phyloP scores from a whole-genome alignment of 2,329 filamentous ascomycete species.

The Endoconidiophora polonica region DNA sequence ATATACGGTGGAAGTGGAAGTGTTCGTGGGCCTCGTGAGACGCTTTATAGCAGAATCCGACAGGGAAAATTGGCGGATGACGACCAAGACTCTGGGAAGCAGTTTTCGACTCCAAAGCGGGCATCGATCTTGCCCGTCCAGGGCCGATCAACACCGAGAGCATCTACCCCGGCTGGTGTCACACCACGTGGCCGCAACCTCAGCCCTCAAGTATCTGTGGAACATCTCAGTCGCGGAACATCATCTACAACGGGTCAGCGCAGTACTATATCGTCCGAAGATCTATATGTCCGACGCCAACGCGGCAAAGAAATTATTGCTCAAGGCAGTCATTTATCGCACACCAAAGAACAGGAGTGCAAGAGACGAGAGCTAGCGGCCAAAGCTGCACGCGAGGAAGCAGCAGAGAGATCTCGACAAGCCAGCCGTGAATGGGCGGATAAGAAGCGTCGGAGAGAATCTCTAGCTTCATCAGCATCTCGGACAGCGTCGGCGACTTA shows the following conservation, averaged over 20 bases:
- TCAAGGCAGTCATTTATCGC: slow-evolving; percentile 31
- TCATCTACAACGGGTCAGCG: slow-evolving; percentile 31
- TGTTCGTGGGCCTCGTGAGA: slow-evolving; percentile 32
- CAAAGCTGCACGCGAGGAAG: slow-evolving; percentile 39
- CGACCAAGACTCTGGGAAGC: slow-evolving; percentile 14
- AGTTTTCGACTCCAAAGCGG: slow-evolving; percentile 13
- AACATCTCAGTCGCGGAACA: slow-evolving; percentile 22
- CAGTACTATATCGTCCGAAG: slow-evolving; percentile 33
- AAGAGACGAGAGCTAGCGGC: slow-evolving; percentile 36
- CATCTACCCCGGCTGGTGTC: slow-evolving; percentile 7
- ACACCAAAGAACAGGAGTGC: slow-evolving; percentile 35
- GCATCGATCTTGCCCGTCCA: slow-evolving; percentile 13
- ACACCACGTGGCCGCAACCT: slow-evolving; percentile 11
- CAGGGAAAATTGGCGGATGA: slow-evolving; percentile 25
- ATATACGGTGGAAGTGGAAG: slow-evolving; percentile 23
- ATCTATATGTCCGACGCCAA: slow-evolving; percentile 32
- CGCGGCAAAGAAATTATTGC: slow-evolving; percentile 37
- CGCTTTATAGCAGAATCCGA: slow-evolving; percentile 38
- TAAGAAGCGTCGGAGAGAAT: slow-evolving; percentile 29
- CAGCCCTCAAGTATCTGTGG: slow-evolving; percentile 2
- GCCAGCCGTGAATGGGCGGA: slow-evolving; percentile 47
- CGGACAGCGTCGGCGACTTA: too few relatives aligned
- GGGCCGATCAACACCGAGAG: slow-evolving; percentile 7
- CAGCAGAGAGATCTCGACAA: slow-evolving; percentile 42
- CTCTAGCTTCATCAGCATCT: too few relatives aligned